Base-by-base conservation (phyloP, 352 stramenopile species). In the Pilasporangium apinafurcum region DNA sequence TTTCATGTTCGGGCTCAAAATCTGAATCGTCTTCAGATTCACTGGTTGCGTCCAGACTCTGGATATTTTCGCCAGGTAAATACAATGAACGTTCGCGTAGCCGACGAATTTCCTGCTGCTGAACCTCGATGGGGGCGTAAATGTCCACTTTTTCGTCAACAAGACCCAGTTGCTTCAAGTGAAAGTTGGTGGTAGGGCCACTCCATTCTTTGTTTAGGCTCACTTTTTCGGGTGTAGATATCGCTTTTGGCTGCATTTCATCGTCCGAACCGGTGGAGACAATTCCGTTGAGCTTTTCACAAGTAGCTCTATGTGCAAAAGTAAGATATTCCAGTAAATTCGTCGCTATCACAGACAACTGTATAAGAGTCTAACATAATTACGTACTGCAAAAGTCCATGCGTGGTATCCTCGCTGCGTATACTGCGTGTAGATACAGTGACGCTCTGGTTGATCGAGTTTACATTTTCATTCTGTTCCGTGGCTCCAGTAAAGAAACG, bases 121-220 rank as follows among this genome's bases (percentile, higher is more conserved):
- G 75, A 37, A 81, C 68, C 6, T 73, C 57, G 14, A 83, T 33
- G 1, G 79, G 71, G 4, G 73, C 73, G 37, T 91, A 91, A 30
- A 91, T 91, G 49, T 91, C 79, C 46, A 91, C 68, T 56, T 86
- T 84, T 30, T 88, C 62, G 34, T 81, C 57, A 24, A 40, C 56
- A 2, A 88, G 55, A 14, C 79, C 75, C n/a, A 91, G 36, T 32
- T 88, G 75, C 56, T 88, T 88, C 9, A 86, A 48, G 43, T 91
- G 79, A 53, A 86, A 91, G 51, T 83, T 86, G 14, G 79, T 87
- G 16, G 61, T 68, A 8, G 79, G 75, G 37, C 67, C 62, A 10
- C 64, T 60, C 66, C 64, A 80, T 7, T 75, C 56, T 9, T 50
- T 48, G n/a, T 65, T 32, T 3, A 16, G 18, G 31, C 16, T 34